Base-by-base conservation (phyloP, 306 rosid species). In the Prosopis cineraria region DNA sequence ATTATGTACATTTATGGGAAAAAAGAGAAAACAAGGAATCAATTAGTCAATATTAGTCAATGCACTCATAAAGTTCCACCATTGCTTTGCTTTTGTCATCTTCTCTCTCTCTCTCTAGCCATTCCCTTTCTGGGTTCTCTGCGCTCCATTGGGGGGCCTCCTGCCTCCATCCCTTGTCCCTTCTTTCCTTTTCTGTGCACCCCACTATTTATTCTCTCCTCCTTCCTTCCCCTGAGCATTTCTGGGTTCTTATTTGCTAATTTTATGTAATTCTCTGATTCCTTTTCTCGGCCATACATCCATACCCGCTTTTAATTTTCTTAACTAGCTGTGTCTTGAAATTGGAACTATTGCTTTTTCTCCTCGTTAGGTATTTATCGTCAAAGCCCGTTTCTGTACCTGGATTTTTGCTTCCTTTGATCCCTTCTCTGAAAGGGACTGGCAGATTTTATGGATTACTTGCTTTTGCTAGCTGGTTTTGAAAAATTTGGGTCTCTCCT, bases 131-230 rank as follows among this genome's bases (percentile, higher is more conserved):
- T 63, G 43, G 68, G 2, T 22, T 66, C 68, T 83, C 50, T 79
- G 55, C 40, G 9, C 64, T 62, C 47, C 43, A 13, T 60, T 31
- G 52, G 36, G 44, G 1, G n/a, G 0, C 8, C 19, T 58, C 36
- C 34, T 29, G 14, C 59, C 41, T 65, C 12, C 3, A 71, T 73
- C 70, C 48, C 31, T 56, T 3, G 1, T 58, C 7, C 1, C 37
- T 62, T 41, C 36, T 80, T 83, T 64, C 70, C 80, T 74, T 80
- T 74, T 50, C n/a, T 68, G 41, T 50, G 40, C 22, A 10, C 81
- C 12, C 19, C 10, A 10, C 19, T 16, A 16, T 34, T 65, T 37
- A n/a, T 65, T 37, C 70, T 5, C 44, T 66, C 33, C 30, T 13
- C 52, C 19, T 68, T 59, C 25, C 70, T 68, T 74, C 14, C 22